phyloP scores from a whole-genome alignment of 2,329 filamentous ascomycete genomes.

The Teratosphaeriaceae sp. region DNA sequence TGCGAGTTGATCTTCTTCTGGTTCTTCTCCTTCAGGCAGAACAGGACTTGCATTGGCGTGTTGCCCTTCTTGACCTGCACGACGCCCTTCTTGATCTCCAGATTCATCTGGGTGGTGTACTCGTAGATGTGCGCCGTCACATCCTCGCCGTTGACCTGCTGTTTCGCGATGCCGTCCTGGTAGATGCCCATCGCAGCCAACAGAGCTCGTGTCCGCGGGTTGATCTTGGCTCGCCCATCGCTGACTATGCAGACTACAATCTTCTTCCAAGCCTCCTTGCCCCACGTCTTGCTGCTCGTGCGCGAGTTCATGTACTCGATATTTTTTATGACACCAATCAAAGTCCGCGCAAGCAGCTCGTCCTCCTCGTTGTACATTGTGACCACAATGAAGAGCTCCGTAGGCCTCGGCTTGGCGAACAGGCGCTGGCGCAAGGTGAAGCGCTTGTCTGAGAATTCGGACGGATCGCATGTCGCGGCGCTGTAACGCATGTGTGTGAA shows the following conservation, averaged over 20 bases:
- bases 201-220: conserved; percentile 80
- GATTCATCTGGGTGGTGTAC: conserved; percentile 79
- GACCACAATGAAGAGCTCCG: conserved; percentile 90
- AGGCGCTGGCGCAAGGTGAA: conserved; percentile 89
- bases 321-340: conserved; percentile 98
- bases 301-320: conserved; percentile 97
- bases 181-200: conserved; percentile 93
- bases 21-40: conserved; percentile 98
- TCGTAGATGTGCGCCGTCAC: conserved; percentile 97
- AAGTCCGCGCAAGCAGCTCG: conserved; percentile 86
- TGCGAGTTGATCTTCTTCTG: conserved; percentile 99
- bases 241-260: conserved; percentile 98
- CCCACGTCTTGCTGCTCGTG: conserved; percentile 93
- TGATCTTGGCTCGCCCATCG: conserved; percentile 95
- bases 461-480: conserved; percentile 88
- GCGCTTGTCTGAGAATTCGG: conserved; percentile 78
- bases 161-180: conserved; percentile 96
- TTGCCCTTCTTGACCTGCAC: conserved; percentile 76
- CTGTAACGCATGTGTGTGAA: conserved; percentile 89
- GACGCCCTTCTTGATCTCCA: conserved; percentile 84
- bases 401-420: conserved; percentile 87
- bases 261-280: conserved; percentile 98
- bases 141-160: conserved; percentile 93
- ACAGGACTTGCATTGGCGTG: conserved; percentile 91
- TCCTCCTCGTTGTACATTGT: conserved; percentile 99